Conservation (phyloP, 148 eudicot species). For the Polygonum maritimum region DNA sequence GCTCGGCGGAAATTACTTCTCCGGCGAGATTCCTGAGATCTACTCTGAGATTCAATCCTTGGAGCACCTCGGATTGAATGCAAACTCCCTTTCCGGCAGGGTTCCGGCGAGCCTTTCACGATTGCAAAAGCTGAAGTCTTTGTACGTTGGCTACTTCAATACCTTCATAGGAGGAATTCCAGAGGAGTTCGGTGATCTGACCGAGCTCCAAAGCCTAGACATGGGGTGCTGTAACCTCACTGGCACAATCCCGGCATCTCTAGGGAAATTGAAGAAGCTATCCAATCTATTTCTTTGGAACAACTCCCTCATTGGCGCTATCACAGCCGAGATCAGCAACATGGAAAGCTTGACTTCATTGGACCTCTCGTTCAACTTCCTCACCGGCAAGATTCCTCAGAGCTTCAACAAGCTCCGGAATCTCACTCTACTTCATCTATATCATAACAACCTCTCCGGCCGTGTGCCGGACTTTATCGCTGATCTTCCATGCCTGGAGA, state of each 20-base stretch:
- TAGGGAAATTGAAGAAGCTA: slow-evolving; percentile 19
- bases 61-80: slow-evolving; percentile 14
- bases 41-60: slow-evolving; percentile 29
- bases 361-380: slow-evolving; percentile 10
- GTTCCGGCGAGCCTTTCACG: slow-evolving; percentile 24
- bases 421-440: slow-evolving; percentile 24
- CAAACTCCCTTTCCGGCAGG: slow-evolving; percentile 21
- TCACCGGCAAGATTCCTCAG: slow-evolving; percentile 35
- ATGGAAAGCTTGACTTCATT: background rate
- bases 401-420: slow-evolving; percentile 25
- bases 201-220: slow-evolving; percentile 16
- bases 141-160: slow-evolving; percentile 20
- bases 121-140: slow-evolving; percentile 5
- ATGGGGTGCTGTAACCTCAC: slow-evolving; percentile 13
- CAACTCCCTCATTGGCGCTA: slow-evolving; percentile 21
- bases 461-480: slow-evolving; percentile 32
- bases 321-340: slow-evolving; percentile 15
- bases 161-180: slow-evolving; percentile 27
- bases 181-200: slow-evolving; percentile 21
- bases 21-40: slow-evolving; percentile 53
- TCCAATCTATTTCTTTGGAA: background rate
- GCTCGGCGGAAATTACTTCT: slow-evolving; percentile 65
- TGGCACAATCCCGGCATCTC: slow-evolving; percentile 24
- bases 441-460: slow-evolving; percentile 32
- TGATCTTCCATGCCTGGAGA: slow-evolving; percentile 31